These are phyloP conservation scores for Persicaria tinctoria DNA, from an alignment of 148 eudicot species.

Conservation along the genomic window DNA sequence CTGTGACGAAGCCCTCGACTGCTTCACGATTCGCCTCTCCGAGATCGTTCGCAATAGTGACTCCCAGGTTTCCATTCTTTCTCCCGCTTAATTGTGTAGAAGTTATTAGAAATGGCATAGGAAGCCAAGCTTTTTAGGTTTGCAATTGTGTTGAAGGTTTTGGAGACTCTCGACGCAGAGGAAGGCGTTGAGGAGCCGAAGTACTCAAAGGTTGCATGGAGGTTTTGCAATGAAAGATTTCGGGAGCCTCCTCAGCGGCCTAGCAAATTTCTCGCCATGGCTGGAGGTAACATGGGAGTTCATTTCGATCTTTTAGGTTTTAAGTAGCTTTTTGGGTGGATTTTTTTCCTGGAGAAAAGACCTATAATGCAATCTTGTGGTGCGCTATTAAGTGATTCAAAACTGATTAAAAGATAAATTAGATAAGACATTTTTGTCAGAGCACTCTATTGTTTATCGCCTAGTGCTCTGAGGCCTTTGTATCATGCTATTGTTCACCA, in stretches of 20 bases:
- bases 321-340: neutral
- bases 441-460: neutral
- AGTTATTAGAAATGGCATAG: too few species aligned
- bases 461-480: neutral
- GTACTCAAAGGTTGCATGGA: conserved; percentile 74
- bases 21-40: too few species aligned
- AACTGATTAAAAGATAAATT: neutral
- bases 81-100: too few species aligned
- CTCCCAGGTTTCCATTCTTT: too few species aligned
- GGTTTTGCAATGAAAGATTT: conserved; percentile 70
- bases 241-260: conserved; percentile 68
- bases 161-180: too few species aligned
- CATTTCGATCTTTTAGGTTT: neutral
- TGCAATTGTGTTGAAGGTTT: too few species aligned
- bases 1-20: too few species aligned
- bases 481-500: neutral
- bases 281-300: conserved; percentile 54
- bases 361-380: too few species aligned
- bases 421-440: neutral
- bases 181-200: conserved; percentile 28
- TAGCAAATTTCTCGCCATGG: conserved; percentile 82
- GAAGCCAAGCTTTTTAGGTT: too few species aligned
- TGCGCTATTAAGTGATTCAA: neutral
- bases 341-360: too few species aligned
- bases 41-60: too few species aligned